Conservation (phyloP, 495 filamentous ascomycete species). For the Annulohypoxylon maeteangense region DNA sequence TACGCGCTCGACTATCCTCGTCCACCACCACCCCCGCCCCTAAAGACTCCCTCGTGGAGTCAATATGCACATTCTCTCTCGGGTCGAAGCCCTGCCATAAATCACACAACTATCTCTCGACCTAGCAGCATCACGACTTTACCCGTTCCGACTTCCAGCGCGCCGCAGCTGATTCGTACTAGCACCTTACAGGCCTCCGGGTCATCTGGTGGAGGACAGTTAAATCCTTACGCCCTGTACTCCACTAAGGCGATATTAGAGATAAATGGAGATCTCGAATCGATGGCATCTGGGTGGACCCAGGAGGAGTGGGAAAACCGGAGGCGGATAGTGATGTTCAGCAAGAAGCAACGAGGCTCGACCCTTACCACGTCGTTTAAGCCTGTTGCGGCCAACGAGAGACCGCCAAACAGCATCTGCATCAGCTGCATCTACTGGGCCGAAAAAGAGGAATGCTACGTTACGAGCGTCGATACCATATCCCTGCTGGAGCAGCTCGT, state of each 20-base stretch:
- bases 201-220: slow-evolving; percentile 55
- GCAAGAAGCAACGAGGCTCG: slow-evolving; percentile 77
- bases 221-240: slow-evolving; percentile 86
- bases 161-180: slow-evolving; percentile 79
- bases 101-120: slow-evolving; percentile 51
- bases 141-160: slow-evolving; percentile 47
- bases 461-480: slow-evolving; percentile 97
- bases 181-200: slow-evolving; percentile 76
- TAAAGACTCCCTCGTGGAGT: slow-evolving; percentile 63
- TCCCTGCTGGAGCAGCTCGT: slow-evolving; percentile 89
- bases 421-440: slow-evolving; percentile 95
- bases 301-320: slow-evolving; percentile 79
- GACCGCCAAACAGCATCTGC: slow-evolving; percentile 78
- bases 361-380: slow-evolving; percentile 78
- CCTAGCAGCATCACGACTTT: slow-evolving; percentile 55
- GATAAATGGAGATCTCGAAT: slow-evolving; percentile 82
- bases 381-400: slow-evolving; percentile 74
- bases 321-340: slow-evolving; percentile 87
- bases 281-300: slow-evolving; percentile 83
- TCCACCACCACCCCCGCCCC: slow-evolving; percentile 53
- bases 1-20: slow-evolving; percentile 59
- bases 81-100: slow-evolving; percentile 52
- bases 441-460: slow-evolving; percentile 86
- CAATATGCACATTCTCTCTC: slow-evolving; percentile 57
- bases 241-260: slow-evolving; percentile 87